Evolutionary conservation across 2,329 filamentous ascomycete species (phyloP).

Genomic region (Cladosporium sp.): DNA sequence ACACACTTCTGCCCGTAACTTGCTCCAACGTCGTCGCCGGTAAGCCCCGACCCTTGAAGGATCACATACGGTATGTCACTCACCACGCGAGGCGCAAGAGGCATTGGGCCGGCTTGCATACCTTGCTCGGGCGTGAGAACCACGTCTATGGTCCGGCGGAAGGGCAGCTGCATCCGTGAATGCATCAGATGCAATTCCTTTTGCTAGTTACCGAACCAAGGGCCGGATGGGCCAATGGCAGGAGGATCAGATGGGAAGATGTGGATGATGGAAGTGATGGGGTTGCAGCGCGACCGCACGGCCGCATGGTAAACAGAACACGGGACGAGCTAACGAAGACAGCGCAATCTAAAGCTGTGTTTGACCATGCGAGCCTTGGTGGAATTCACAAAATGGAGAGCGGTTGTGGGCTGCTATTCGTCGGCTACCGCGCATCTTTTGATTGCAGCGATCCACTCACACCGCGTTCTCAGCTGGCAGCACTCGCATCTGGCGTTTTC

Average conservation of each 20-base stretch:
- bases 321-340: conserved; percentile 18
- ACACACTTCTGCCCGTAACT: neutral
- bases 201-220: conserved; percentile 18
- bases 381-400: conserved; percentile 16
- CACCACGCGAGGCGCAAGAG: neutral
- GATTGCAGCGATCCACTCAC: conserved; percentile 20
- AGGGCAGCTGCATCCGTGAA: conserved; percentile 15
- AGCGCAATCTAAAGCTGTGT: conserved; percentile 17
- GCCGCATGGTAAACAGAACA: conserved; percentile 20
- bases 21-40: neutral
- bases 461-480: conserved; percentile 12
- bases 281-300: conserved; percentile 15
- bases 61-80: neutral
- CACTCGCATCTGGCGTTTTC: conserved; percentile 6
- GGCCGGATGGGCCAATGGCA: conserved; percentile 15
- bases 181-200: conserved; percentile 17
- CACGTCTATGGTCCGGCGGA: neutral
- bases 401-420: conserved; percentile 10
- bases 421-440: conserved; percentile 3
- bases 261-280: conserved; percentile 15
- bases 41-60: neutral
- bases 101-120: conserved; percentile 18
- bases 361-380: conserved; percentile 4
- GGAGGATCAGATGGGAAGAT: conserved; percentile 1
- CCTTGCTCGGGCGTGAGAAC: neutral